Conservation (phyloP, 2,329 filamentous ascomycete species). For the Botrytis porri region DNA sequence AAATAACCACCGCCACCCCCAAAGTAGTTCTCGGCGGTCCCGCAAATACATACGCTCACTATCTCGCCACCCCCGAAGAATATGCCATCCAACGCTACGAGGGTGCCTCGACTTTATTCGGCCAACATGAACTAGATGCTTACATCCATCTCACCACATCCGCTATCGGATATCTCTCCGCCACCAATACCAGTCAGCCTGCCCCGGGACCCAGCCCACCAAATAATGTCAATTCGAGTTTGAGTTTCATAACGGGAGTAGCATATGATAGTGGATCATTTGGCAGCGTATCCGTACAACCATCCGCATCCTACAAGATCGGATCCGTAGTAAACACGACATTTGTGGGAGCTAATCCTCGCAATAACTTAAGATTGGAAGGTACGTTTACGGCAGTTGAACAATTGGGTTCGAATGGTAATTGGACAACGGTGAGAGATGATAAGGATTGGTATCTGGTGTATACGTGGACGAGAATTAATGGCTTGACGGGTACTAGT, state of each 20-base stretch:
- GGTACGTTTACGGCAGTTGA: slow-evolving; percentile 77
- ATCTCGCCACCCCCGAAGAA: slow-evolving; percentile 73
- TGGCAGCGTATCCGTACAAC: slow-evolving; percentile 61
- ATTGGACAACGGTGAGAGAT: slow-evolving; percentile 65
- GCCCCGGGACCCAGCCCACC: slow-evolving; percentile 64
- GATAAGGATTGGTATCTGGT: slow-evolving; percentile 83
- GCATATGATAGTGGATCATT: slow-evolving; percentile 69
- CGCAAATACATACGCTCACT: slow-evolving; percentile 83
- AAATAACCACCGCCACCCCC: slow-evolving; percentile 47
- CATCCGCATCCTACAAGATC: slow-evolving; percentile 51
- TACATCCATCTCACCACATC: slow-evolving; percentile 80
- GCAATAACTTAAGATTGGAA: slow-evolving; percentile 79
- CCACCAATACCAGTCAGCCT: slow-evolving; percentile 45
- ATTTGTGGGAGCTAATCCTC: slow-evolving; percentile 84
- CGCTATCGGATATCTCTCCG: slow-evolving; percentile 64
- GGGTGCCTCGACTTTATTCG: slow-evolving; percentile 84
- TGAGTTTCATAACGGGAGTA: slow-evolving; percentile 79
- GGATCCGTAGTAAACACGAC: slow-evolving; percentile 62
- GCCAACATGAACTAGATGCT: slow-evolving; percentile 74
- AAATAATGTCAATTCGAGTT: slow-evolving; percentile 68
- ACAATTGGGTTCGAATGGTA: slow-evolving; percentile 42
- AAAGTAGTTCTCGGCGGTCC: slow-evolving; percentile 81
- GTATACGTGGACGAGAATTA: slow-evolving; percentile 74
- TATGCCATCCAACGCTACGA: slow-evolving; percentile 86
- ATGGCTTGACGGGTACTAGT: slow-evolving; percentile 66